Percentiles rank a stretch among this genome's conserved stretches.
Evolutionary conservation across 306 rosid species (phyloP).

Genomic region (Casuarina glauca): DNA sequence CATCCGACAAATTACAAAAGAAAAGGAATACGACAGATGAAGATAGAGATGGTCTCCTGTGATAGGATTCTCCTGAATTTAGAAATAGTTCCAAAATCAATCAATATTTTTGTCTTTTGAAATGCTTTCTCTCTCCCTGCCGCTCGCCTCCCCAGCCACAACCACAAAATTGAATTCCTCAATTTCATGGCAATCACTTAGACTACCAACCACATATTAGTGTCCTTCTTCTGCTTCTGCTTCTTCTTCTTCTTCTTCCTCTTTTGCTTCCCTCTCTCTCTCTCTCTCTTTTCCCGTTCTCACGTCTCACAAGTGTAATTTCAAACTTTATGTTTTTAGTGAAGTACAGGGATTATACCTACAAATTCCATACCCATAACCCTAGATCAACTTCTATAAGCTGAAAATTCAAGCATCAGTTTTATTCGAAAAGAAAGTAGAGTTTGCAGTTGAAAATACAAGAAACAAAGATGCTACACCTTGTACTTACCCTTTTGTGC

Average conservation of each 20-base stretch:
- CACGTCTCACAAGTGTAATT: not conserved
- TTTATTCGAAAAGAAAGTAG: conserved; percentile 6
- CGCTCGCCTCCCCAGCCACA: not conserved
- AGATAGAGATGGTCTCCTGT: conserved; percentile 8
- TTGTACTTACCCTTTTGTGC: conserved; percentile 18
- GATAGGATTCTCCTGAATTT: conserved; percentile 16
- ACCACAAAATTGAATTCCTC: not conserved
- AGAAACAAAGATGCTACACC: not conserved
- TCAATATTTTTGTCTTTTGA: not conserved
- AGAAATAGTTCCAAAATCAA: conserved; percentile 1
- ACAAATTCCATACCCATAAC: conserved; percentile 14
- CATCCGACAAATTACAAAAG: not conserved
- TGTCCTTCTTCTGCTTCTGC: not conserved
- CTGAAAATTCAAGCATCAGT: conserved; percentile 19
- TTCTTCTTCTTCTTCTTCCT: too few relatives aligned
- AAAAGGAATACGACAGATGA: not conserved
- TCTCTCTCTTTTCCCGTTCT: not conserved
- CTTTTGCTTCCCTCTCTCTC: not conserved
- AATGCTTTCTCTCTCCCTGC: not conserved
- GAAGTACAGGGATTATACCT: conserved; percentile 2
- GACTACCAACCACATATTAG: not conserved
- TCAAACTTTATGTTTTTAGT: not conserved
- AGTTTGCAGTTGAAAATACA: not conserved
- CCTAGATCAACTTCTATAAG: conserved; percentile 25
- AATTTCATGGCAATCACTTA: conserved; percentile 1